These are phyloP conservation scores for Hura crepitans DNA, from an alignment of 441 rosid genomes.

Conservation along the genomic window DNA sequence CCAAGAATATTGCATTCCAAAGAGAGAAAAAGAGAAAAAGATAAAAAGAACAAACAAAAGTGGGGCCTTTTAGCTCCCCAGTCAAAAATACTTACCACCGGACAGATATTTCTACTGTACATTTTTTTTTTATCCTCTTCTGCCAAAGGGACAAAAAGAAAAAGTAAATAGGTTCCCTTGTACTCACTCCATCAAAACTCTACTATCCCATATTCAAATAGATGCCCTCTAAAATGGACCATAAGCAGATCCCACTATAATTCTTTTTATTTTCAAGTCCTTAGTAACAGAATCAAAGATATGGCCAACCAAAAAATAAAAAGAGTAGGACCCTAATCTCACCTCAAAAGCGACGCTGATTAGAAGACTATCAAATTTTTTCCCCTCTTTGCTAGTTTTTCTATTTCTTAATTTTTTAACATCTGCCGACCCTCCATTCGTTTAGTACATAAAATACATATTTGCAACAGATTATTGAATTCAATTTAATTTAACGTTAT, in stretches of 20 bases:
- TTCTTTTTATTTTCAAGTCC: neutral
- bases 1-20: neutral
- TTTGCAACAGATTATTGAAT: too few relatives aligned
- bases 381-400: conserved; percentile 19
- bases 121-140: conserved; percentile 9
- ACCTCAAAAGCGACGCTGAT: conserved; percentile 44
- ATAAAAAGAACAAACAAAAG: too few relatives aligned
- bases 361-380: conserved; percentile 20
- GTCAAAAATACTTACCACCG: conserved; percentile 14
- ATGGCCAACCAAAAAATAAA: conserved; percentile 35
- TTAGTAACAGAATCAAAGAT: conserved; percentile 21
- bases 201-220: conserved; percentile 28
- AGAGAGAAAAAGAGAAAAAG: too few relatives aligned
- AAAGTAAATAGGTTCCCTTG: conserved; percentile 10
- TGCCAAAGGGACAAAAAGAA: conserved; percentile 15
- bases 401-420: too few relatives aligned
- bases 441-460: too few relatives aligned
- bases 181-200: conserved; percentile 18
- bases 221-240: conserved; percentile 31
- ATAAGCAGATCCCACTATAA: neutral
- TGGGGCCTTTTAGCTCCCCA: conserved; percentile 8
- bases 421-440: too few relatives aligned
- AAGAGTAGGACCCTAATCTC: conserved; percentile 27
- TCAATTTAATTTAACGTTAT: too few relatives aligned
- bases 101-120: neutral